Conservation (phyloP, 306 rosid species). For the Lathyrus sativus region DNA sequence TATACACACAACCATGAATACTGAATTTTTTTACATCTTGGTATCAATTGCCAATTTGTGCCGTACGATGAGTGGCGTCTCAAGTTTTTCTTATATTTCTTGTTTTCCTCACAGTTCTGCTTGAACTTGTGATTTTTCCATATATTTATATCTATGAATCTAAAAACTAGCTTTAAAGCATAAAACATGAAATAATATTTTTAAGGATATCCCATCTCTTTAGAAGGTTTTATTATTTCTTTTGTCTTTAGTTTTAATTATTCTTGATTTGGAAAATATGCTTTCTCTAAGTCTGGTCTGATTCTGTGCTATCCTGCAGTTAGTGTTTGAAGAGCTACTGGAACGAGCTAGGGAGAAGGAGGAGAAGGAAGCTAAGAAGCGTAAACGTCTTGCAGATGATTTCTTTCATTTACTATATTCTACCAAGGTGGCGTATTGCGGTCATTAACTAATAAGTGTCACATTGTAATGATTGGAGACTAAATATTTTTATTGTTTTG, state of each 20-base stretch:
- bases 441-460: conserved; percentile 28
- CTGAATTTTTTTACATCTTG: conserved; percentile 2
- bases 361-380: conserved; percentile 90
- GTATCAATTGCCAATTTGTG: conserved; percentile 22
- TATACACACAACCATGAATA: neutral
- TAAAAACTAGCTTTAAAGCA: neutral
- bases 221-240: conserved; percentile 15
- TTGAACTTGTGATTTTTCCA: conserved; percentile 13
- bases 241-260: conserved; percentile 24
- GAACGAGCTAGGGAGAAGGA: conserved; percentile 83
- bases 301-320: conserved; percentile 58
- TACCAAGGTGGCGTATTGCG: conserved; percentile 59
- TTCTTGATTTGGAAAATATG: conserved; percentile 29
- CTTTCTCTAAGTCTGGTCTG: conserved; percentile 29
- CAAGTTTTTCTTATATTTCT: conserved; percentile 4
- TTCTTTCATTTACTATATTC: conserved; percentile 65
- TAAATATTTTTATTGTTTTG: conserved; percentile 23
- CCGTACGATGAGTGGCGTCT: conserved; percentile 14
- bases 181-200: neutral
- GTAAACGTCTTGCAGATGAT: conserved; percentile 77
- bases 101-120: conserved; percentile 8
- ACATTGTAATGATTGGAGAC: conserved; percentile 32
- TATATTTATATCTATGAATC: neutral
- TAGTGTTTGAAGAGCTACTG: conserved; percentile 81
- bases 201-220: conserved; percentile 15